Conservation (phyloP, 202 grass and related monocot species). For the Eragrostis tef region DNA sequence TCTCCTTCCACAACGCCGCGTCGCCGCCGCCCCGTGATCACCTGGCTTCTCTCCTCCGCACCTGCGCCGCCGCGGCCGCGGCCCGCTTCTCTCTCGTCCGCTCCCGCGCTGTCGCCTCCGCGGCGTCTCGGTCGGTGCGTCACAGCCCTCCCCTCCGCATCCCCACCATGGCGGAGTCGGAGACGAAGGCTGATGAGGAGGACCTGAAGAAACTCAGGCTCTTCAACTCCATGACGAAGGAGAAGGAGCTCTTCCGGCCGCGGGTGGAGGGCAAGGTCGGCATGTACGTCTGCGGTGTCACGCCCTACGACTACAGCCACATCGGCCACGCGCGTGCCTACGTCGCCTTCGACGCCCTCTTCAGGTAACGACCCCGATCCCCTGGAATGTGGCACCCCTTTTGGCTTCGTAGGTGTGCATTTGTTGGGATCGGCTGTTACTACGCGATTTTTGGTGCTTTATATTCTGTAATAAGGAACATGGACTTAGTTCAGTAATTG, state of each 20-base stretch:
- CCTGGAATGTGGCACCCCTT: not conserved
- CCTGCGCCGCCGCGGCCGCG: not conserved
- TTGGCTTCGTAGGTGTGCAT: not conserved
- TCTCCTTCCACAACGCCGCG: not conserved
- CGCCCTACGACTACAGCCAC: slow-evolving; percentile 82
- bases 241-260: slow-evolving; percentile 54
- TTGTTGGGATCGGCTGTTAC: not conserved
- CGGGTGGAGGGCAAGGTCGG: slow-evolving; percentile 72
- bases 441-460: not conserved
- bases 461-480: not conserved
- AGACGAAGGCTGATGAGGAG: not conserved
- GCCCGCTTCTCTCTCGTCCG: not conserved
- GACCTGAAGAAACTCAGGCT: not conserved
- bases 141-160: not conserved
- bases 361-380: slow-evolving; percentile 48
- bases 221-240: slow-evolving; percentile 26
- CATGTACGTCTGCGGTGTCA: slow-evolving; percentile 93
- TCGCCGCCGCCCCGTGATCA: not conserved
- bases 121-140: not conserved
- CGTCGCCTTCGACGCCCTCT: slow-evolving; percentile 83
- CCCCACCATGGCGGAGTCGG: not conserved
- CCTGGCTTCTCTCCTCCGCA: not conserved
- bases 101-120: not conserved
- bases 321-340: slow-evolving; percentile 83
- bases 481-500: not conserved